Conservation (phyloP, 1,284 basidiomycete species). For the Volvariella surrecta region DNA sequence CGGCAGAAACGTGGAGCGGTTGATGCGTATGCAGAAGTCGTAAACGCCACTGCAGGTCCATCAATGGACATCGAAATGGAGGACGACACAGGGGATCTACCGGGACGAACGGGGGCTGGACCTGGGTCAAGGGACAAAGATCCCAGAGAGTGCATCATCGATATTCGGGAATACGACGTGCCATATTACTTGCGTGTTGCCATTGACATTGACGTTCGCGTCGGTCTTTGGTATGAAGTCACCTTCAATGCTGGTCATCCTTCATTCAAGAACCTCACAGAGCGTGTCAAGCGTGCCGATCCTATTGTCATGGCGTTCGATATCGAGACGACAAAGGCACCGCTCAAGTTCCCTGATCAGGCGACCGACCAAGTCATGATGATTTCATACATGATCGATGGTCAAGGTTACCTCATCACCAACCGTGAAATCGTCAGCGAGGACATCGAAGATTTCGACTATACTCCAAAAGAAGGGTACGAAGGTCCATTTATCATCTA, state of each 20-base stretch:
- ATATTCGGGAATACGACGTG: constrained; percentile 95
- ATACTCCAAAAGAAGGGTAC: constrained; percentile 97
- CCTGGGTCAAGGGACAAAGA: constrained; percentile 53
- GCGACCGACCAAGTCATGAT: constrained; percentile 99
- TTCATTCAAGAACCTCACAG: constrained; percentile 62
- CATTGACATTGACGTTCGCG: constrained; percentile 96
- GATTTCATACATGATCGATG: constrained; percentile 99
- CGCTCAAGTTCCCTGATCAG: constrained; percentile 97
- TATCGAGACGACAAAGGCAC: constrained; percentile 98
- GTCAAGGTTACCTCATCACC: constrained; percentile 95
- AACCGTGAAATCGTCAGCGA: constrained; percentile 97
- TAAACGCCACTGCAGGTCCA: constrained; percentile 63
- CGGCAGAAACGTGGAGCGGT: constrained; percentile 92
- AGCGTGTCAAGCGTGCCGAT: constrained; percentile 96
- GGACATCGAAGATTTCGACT: constrained; percentile 98
- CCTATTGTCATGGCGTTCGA: constrained; percentile 99
- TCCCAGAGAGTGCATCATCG: constrained; percentile 87
- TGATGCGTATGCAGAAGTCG: constrained; percentile 97
- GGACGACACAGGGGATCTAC: constrained; percentile 53
- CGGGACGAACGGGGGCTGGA: constrained; percentile 24
- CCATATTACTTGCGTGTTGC: constrained; percentile 97
- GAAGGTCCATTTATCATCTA: constrained; percentile 97
- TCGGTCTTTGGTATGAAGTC: constrained; percentile 95
- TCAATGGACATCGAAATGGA: constrained; percentile 64
- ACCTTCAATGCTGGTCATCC: constrained; percentile 80